These are phyloP conservation scores for Trypanosomatidae sp. DNA, from an alignment of 208 protist genomes.

Conservation along the genomic window DNA sequence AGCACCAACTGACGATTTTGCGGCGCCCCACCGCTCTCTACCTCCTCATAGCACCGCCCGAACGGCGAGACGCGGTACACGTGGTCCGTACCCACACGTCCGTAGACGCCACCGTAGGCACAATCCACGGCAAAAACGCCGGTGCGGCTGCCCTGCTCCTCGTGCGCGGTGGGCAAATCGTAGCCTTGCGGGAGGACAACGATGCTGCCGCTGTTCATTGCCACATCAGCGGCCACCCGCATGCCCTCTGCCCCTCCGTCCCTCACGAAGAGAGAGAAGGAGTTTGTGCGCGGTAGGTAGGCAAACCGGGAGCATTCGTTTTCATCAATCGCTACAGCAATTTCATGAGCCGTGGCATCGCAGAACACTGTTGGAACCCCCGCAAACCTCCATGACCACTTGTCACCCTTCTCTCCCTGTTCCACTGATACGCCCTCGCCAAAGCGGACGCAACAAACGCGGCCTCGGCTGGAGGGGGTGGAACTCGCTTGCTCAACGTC, in stretches of 20 bases:
- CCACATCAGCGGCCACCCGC: slow-evolving; percentile 8
- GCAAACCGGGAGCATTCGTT: slow-evolving; percentile 5
- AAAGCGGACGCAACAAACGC: slow-evolving; percentile 9
- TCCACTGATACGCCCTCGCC: slow-evolving; percentile 9
- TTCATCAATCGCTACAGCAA: slow-evolving; percentile 11
- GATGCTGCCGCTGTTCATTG: not conserved
- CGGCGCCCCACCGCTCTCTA: slow-evolving; percentile 21
- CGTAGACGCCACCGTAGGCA: slow-evolving; percentile 68
- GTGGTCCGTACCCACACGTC: slow-evolving; percentile 5
- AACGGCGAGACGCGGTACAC: slow-evolving; percentile 76
- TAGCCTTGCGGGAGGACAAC: slow-evolving; percentile 6
- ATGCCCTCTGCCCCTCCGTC: slow-evolving; percentile 26
- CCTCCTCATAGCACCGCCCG: slow-evolving; percentile 53
- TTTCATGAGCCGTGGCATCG: not conserved
- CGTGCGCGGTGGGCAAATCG: not conserved
- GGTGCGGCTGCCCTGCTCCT: not conserved
- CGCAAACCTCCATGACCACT: slow-evolving; percentile 27
- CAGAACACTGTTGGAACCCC: slow-evolving; percentile 23
- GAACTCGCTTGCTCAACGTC: not conserved
- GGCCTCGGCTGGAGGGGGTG: not conserved
- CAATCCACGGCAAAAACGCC: slow-evolving; percentile 59
- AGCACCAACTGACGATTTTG: slow-evolving; percentile 24
- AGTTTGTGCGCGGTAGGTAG: slow-evolving; percentile 8
- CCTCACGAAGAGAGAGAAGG: slow-evolving; percentile 18
- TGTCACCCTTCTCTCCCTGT: not conserved